Base-by-base conservation (phyloP, 768 basidiomycete species). In the Pleurotus djamor region DNA sequence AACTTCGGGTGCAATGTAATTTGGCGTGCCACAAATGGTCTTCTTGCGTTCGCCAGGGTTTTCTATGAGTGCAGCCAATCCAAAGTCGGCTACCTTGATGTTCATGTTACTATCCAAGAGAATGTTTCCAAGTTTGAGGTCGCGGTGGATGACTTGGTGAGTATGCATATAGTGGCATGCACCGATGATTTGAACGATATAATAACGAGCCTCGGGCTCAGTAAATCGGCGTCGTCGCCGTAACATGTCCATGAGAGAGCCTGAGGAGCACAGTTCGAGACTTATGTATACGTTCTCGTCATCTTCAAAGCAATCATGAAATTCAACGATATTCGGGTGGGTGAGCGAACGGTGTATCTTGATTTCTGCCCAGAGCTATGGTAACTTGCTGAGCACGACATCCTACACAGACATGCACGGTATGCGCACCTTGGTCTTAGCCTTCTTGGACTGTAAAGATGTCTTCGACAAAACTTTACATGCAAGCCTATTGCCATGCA, bases 1-100 rank as follows among this genome's bases (percentile, higher is more conserved):
- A 21, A 98, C 95, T 69, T 98, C 96, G 0, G 97, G 97, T 0
- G 97, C 96, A 63, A 99, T 98, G 70, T 99, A 98, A 70, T 99
- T 98, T 1, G 96, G 97, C 0, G 96, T 99, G 1, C 96, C 96
- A 64, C 97, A 98, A 49, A 98, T 97, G 0, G 96, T 99, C 85
- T 98, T 98, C 83, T 98, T 97, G 68, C 96, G 78, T 72, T 98
- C 96, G 0, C 96, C 96, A 9, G 92, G 92, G 69, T 86, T 96
- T 76, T 98, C 96, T 50, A 98, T 96, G 50, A 99, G 83, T 1
- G 96, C 97, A 0, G 97, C 96, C 17, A 99, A 80, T 8, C 96
- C 96, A 74, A 99, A 97, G 75, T 99, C 96, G 17, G 94, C 96
- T 16, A 98, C 94, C 69, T 97, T 94, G 70, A 98, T 81, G 69